Percentiles rank a stretch among this genome's conserved stretches.
These are phyloP conservation scores for Lasiosphaeria ovina DNA, from an alignment of 495 filamentous ascomycete species.

Conservation along the genomic window DNA sequence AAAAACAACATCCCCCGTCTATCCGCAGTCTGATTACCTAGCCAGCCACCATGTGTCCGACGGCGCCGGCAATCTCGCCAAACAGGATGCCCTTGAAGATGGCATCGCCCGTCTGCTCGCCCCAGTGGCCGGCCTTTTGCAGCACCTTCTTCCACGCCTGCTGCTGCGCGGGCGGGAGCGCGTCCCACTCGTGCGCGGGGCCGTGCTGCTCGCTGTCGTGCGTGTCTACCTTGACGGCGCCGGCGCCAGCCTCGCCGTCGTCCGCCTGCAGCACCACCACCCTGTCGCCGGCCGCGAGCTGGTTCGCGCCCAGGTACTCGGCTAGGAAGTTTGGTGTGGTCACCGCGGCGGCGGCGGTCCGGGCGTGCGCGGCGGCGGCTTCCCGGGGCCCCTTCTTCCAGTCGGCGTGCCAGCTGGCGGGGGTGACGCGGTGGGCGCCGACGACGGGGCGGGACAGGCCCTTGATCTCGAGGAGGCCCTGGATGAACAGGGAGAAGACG, in stretches of 20 bases:
- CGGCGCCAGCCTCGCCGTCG: conserved; percentile 24
- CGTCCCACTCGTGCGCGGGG: conserved; percentile 60
- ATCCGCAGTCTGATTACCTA: background rate
- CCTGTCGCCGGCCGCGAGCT: conserved; percentile 2
- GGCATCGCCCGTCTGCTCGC: conserved; percentile 65
- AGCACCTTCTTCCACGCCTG: conserved; percentile 67
- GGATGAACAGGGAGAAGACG: conserved; percentile 59
- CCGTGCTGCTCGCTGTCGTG: conserved; percentile 47
- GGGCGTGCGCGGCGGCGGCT: background rate
- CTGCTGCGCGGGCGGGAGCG: conserved; percentile 57
- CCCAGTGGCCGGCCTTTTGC: conserved; percentile 69
- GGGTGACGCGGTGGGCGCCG: conserved; percentile 33
- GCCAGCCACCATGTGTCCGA: conserved; percentile 48
- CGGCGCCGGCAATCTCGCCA: conserved; percentile 58
- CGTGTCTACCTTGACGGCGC: conserved; percentile 32
- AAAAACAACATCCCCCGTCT: too few relatives aligned
- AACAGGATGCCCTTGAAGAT: conserved; percentile 76
- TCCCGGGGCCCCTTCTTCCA: background rate
- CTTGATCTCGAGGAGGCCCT: conserved; percentile 65
- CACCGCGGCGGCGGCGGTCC: background rate
- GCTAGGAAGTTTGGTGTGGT: conserved; percentile 1
- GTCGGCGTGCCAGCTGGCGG: conserved; percentile 24
- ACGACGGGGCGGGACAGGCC: conserved; percentile 59
- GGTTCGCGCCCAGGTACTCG: conserved; percentile 13
- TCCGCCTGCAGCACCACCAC: conserved; percentile 17